These are phyloP conservation scores for Lactarius hatsudake DNA, from an alignment of 768 basidiomycete species.

Conservation along the genomic window DNA sequence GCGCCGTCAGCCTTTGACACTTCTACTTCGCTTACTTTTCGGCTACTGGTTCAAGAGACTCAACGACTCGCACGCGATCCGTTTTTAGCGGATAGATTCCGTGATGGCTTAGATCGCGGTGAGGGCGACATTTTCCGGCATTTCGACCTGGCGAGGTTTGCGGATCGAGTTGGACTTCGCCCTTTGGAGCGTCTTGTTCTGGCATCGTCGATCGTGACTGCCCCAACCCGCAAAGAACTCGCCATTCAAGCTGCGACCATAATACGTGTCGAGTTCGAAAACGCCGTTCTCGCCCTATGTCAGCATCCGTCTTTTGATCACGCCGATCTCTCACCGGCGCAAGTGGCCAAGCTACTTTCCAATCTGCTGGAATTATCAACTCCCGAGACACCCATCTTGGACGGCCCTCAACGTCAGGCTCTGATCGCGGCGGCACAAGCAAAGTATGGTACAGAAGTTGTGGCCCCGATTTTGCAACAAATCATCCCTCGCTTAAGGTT, in stretches of 20 bases:
- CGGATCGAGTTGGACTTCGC: slow-evolving; percentile 75
- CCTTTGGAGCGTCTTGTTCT: slow-evolving; percentile 79
- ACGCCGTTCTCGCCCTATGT: slow-evolving; percentile 69
- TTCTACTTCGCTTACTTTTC: slow-evolving; percentile 77
- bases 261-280: slow-evolving; percentile 76
- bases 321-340: slow-evolving; percentile 69
- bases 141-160: slow-evolving; percentile 81
- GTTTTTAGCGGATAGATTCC: slow-evolving; percentile 84
- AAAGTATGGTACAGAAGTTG: slow-evolving; percentile 77
- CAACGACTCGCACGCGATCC: slow-evolving; percentile 89
- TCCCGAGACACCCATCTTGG: slow-evolving; percentile 68
- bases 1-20: slow-evolving; percentile 67
- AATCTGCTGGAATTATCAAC: slow-evolving; percentile 73
- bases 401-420: slow-evolving; percentile 69
- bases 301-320: slow-evolving; percentile 82
- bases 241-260: slow-evolving; percentile 58
- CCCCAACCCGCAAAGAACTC: slow-evolving; percentile 59
- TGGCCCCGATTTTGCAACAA: slow-evolving; percentile 69
- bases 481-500: slow-evolving; percentile 76
- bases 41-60: slow-evolving; percentile 82
- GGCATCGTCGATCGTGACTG: slow-evolving; percentile 67
- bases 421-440: slow-evolving; percentile 71
- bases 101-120: slow-evolving; percentile 85
- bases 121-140: slow-evolving; percentile 80
- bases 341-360: slow-evolving; percentile 74